These are phyloP conservation scores for Cyberlindnera samutprakarnensis DNA, from an alignment of 805 yeast species.

Conservation along the genomic window DNA sequence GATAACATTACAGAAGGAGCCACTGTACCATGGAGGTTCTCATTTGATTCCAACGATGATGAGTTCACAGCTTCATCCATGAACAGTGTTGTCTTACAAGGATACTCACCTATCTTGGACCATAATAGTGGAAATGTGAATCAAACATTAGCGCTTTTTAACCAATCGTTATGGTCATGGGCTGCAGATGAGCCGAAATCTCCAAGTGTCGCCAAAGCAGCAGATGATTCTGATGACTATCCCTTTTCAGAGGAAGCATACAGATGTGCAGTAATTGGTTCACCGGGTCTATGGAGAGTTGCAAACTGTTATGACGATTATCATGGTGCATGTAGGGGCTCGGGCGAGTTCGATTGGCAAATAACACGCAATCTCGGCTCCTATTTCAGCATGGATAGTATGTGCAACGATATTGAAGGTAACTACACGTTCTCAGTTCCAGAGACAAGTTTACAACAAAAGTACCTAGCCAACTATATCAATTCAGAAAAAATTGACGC, in stretches of 20 bases:
- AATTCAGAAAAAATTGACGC: slow-evolving; percentile 17
- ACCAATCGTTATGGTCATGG: slow-evolving; percentile 69
- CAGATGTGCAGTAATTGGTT: slow-evolving; percentile 35
- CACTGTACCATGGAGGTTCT: slow-evolving; percentile 28
- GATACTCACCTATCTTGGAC: slow-evolving; percentile 59
- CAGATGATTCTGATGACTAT: slow-evolving; percentile 8
- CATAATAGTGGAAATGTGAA: slow-evolving; percentile 23
- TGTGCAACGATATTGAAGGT: slow-evolving; percentile 20
- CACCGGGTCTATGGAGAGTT: slow-evolving; percentile 49
- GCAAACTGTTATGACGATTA: slow-evolving; percentile 54
- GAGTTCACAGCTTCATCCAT: slow-evolving; percentile 34
- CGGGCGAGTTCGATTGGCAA: slow-evolving; percentile 31
- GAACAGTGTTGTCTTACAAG: slow-evolving; percentile 39
- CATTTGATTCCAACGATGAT: slow-evolving; percentile 36
- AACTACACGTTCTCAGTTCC: slow-evolving; percentile 39
- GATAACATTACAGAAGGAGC: slow-evolving; percentile 1
- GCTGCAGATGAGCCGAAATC: slow-evolving; percentile 42
- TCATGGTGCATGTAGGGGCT: slow-evolving; percentile 49
- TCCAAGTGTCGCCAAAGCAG: slow-evolving; percentile 14
- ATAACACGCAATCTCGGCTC: slow-evolving; percentile 25
- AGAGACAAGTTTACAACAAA: slow-evolving; percentile 39
- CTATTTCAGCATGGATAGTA: slow-evolving; percentile 36
- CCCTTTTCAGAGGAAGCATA: slow-evolving; percentile 25
- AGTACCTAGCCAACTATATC: slow-evolving; percentile 17
- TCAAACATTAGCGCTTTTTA: slow-evolving; percentile 25